Conservation (phyloP, 2,329 filamentous ascomycete genomes). For the Talaromyces sp. region DNA sequence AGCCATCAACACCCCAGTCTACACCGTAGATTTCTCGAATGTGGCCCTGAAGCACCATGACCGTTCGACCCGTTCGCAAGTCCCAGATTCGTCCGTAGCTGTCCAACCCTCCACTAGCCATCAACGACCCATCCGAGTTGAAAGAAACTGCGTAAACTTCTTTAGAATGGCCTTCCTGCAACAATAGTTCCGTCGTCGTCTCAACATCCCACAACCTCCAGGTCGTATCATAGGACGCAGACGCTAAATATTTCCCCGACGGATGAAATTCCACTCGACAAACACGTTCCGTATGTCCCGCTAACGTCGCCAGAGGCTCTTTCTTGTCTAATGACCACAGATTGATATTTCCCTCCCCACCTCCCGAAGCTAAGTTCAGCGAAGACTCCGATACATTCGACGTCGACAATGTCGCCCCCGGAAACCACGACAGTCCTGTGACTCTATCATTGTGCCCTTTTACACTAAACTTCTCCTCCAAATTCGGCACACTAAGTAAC, state of each 20-base stretch:
- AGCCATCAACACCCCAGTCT: conserved; percentile 88
- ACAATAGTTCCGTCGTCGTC: conserved; percentile 74
- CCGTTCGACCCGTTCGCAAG: conserved; percentile 81
- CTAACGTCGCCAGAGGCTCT: conserved; percentile 75
- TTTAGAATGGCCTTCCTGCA: conserved; percentile 92
- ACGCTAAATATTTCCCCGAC: conserved; percentile 82
- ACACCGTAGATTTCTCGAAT: conserved; percentile 91
- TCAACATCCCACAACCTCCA: conserved; percentile 96
- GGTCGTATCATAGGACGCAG: conserved; percentile 91
- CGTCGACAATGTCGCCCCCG: conserved; percentile 70
- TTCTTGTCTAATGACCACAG: conserved; percentile 88
- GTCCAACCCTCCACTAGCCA: conserved; percentile 90
- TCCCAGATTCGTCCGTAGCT: conserved; percentile 97
- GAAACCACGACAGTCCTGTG: conserved; percentile 86
- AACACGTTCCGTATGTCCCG: conserved; percentile 81
- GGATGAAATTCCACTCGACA: conserved; percentile 94
- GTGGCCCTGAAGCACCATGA: conserved; percentile 92
- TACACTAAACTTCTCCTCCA: conserved; percentile 71
- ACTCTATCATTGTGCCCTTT: conserved; percentile 86
- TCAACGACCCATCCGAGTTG: conserved; percentile 82
- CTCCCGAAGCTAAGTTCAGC: conserved; percentile 86
- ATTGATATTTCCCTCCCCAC: conserved; percentile 81
- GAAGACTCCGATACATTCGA: conserved; percentile 67
- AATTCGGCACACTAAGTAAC: conserved; percentile 75
- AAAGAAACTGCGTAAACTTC: conserved; percentile 90